Evolutionary conservation across 2,329 filamentous ascomycete species (phyloP).

Genomic region (Blastomyces parvus): DNA sequence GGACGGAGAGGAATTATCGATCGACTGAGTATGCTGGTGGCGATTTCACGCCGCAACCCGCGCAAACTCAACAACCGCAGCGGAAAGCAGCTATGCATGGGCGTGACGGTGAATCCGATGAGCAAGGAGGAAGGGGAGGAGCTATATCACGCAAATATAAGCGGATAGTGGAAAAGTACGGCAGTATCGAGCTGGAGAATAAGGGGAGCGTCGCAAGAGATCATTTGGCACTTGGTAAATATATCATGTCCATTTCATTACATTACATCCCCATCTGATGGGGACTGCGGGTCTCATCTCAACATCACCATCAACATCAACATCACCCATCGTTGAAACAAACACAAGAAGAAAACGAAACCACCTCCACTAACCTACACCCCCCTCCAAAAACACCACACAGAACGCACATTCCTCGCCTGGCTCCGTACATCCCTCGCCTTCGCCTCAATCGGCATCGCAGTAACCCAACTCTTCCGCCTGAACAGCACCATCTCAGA

Average conservation of each 20-base stretch:
- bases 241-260: neutral
- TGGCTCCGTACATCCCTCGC: constrained; percentile 58
- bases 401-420: constrained; percentile 59
- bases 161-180: constrained; percentile 48
- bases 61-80: neutral
- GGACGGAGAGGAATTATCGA: constrained; percentile 24
- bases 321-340: neutral
- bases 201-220: constrained; percentile 57
- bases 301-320: too few relatives aligned
- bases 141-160: constrained; percentile 35
- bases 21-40: constrained; percentile 21
- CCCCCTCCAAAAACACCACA: neutral
- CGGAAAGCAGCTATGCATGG: neutral
- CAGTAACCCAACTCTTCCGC: constrained; percentile 57
- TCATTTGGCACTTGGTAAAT: constrained; percentile 53
- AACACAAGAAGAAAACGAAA: neutral
- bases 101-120: neutral
- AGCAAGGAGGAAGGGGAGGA: neutral
- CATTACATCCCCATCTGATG: neutral
- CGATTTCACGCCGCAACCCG: neutral
- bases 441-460: constrained; percentile 57
- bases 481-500: constrained; percentile 45
- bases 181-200: constrained; percentile 55
- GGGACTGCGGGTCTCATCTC: neutral
- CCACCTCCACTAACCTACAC: neutral